phyloP scores from a whole-genome alignment of 768 basidiomycete genomes.

The Pisolithus microcarpus region DNA sequence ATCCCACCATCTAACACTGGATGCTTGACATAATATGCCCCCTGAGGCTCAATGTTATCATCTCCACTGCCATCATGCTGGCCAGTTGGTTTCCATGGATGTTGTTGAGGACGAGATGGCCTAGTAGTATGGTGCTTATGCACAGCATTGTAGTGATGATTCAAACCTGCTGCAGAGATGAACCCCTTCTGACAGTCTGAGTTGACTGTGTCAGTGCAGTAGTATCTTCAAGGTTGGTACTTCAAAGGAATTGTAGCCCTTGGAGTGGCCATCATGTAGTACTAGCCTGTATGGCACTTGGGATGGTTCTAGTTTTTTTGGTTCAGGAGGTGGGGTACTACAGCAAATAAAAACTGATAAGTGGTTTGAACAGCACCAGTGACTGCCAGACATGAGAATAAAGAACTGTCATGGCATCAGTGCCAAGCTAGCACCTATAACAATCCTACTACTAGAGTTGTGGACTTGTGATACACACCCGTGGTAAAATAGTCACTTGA shows the following conservation, averaged over 20 bases:
- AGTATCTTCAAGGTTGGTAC: slow-evolving; percentile 1
- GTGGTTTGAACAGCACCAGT: too few relatives aligned
- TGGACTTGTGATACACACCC: too few relatives aligned
- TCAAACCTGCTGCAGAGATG: background rate
- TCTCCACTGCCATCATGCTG: background rate
- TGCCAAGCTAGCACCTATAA: too few relatives aligned
- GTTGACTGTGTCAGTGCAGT: background rate
- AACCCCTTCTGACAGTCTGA: background rate
- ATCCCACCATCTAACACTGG: slow-evolving; percentile 2
- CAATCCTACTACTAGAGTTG: too few relatives aligned
- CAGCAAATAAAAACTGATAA: too few relatives aligned
- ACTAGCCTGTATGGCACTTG: too few relatives aligned
- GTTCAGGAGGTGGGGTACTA: too few relatives aligned
- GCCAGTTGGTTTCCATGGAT: background rate
- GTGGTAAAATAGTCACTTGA: too few relatives aligned
- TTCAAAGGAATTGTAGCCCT: background rate
- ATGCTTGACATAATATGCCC: slow-evolving; percentile 1
- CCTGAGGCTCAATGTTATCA: background rate
- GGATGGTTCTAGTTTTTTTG: too few relatives aligned
- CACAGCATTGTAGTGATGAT: background rate
- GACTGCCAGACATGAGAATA: too few relatives aligned
- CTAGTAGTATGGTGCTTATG: background rate
- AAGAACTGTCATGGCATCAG: too few relatives aligned
- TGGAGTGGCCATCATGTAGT: too few relatives aligned
- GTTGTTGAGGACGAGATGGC: background rate